Base-by-base conservation (phyloP, 345 rosid genomes). In the Draba incana region DNA sequence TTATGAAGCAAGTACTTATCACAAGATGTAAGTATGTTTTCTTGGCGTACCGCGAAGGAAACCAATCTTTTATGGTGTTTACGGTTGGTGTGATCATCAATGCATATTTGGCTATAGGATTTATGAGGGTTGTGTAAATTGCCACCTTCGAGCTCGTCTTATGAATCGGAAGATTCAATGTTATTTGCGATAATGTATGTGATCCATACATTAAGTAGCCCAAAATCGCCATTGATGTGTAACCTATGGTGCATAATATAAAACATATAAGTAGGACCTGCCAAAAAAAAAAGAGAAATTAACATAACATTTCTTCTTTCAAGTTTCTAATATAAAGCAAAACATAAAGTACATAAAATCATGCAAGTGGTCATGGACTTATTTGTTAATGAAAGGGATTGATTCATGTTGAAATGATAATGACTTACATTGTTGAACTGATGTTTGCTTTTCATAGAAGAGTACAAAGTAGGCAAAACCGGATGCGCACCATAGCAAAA, bases 401-500 rank as follows among this genome's bases (percentile, higher is more conserved):
- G 35, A 4, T 15, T 28, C 27, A 14, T 6, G 57, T 23, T 13
- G 8, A 35, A 50, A 31, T 31, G 6, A 33, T 33, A 38, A 20
- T 27, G 63, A 68, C 73, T 75, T 57, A 81, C 83, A 71, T 54
- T 77, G 25, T 82, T 38, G 61, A 82, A 84, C 37, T 77, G 84
- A 16, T 16, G 77, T 52, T 80, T 79, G 42, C 76, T 70, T 66
- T 48, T 77, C 81, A 79, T 83, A 10, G 85, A 84, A n/a, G 35
- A 57, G 65, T 81, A 84, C 64, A 84, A 54, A 33, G 79, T 75
- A 54, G 89, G 86, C 49, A 84, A 75, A 20, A 72, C 53, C 0
- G 81, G 69, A 58, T 77, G 86, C 12, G 83, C 85, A 30, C 81
- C 78, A 75, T 80, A 79, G 71, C 84, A 83, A 52, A 82, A 85